These are phyloP conservation scores for Leishmania mexicana DNA, from an alignment of 208 protist genomes.

Conservation along the genomic window DNA sequence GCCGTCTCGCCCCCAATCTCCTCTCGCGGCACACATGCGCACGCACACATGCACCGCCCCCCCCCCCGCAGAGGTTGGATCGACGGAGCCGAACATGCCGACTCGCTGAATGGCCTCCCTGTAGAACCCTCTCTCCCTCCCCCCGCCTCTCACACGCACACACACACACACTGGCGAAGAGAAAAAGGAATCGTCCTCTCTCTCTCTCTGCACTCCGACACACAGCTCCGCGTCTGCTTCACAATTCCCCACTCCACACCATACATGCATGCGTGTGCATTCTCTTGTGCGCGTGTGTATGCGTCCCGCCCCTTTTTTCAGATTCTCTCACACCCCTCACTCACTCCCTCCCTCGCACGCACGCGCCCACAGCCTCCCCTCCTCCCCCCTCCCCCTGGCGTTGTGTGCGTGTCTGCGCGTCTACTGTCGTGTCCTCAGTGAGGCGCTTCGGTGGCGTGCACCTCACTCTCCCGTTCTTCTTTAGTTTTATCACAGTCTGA, in stretches of 20 bases:
- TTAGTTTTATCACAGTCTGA: background rate
- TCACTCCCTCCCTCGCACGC: background rate
- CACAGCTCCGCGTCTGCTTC: background rate
- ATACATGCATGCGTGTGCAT: background rate
- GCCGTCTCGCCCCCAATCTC: background rate
- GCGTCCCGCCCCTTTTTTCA: background rate
- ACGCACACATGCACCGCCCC: background rate
- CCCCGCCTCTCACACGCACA: no score
- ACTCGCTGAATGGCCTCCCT: background rate
- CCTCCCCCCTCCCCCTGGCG: no score
- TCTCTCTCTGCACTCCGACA: background rate
- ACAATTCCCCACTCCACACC: background rate
- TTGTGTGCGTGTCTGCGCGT: background rate
- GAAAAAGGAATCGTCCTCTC: background rate
- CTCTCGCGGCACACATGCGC: background rate
- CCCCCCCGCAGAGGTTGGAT: background rate
- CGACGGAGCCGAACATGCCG: background rate
- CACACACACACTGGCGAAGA: background rate
- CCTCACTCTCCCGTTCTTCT: background rate
- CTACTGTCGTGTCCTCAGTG: background rate
- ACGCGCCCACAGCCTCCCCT: background rate
- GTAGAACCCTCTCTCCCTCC: background rate
- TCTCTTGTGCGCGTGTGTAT: background rate
- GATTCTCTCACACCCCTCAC: constrained; percentile 1
- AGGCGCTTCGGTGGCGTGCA: background rate